Evolutionary conservation across 371 early-diverging fungal species (phyloP).

Genomic region (Rhizopus microsporus): DNA sequence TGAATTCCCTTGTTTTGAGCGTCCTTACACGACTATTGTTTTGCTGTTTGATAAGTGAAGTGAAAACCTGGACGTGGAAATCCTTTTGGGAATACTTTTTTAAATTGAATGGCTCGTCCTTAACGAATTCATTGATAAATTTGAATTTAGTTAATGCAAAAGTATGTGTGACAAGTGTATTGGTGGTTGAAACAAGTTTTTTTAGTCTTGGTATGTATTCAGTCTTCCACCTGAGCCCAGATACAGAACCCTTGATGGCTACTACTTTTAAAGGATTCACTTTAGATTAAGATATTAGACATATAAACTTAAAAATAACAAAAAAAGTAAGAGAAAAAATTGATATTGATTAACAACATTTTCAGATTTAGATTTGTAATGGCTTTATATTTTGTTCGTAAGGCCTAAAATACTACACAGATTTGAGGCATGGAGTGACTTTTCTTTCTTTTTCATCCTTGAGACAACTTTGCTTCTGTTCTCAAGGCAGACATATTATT

Average conservation of each 20-base stretch:
- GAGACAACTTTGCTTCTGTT: too few species aligned
- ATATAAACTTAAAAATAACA: too few species aligned
- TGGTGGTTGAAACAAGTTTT: neutral
- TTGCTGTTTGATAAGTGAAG: neutral
- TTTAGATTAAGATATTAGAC: too few species aligned
- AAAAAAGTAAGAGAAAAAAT: too few species aligned
- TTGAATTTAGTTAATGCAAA: neutral
- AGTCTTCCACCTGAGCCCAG: neutral
- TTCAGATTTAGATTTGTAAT: too few species aligned
- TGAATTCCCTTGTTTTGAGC: neutral
- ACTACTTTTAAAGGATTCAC: neutral
- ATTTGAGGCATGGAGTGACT: too few species aligned
- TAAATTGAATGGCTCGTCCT: neutral
- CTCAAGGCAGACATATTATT: too few species aligned
- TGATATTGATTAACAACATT: too few species aligned
- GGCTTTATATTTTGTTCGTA: too few species aligned
- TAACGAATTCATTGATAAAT: neutral
- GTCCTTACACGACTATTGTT: neutral
- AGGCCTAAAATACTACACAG: too few species aligned
- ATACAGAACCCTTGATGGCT: neutral
- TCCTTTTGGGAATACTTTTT: neutral
- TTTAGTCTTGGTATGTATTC: constrained; percentile 1
- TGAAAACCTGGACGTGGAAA: neutral
- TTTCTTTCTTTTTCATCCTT: too few species aligned
- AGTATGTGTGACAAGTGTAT: neutral